Percentiles rank a stretch among this genome's conserved stretches.
These are phyloP conservation scores for Diplocarpon mali DNA, from an alignment of 2,329 filamentous ascomycete genomes.

Conservation along the genomic window DNA sequence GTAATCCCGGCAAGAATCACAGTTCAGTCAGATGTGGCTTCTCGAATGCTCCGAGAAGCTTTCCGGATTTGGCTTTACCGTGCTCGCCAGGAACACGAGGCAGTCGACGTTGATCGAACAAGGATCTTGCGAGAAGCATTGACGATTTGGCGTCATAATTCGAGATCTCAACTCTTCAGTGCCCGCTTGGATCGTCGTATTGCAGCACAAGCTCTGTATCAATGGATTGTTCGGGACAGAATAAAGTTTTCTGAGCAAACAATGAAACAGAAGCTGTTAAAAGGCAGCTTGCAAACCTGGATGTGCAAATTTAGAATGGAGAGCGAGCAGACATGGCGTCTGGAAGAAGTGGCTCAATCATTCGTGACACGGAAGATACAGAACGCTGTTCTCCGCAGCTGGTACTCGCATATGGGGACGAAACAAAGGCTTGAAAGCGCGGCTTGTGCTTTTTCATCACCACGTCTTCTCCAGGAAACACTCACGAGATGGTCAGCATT, in stretches of 20 bases:
- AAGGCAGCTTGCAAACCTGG: slow-evolving; percentile 30
- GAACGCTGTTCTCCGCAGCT: slow-evolving; percentile 16
- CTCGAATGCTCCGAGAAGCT: slow-evolving; percentile 33
- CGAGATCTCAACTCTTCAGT: slow-evolving; percentile 41
- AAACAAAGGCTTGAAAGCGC: slow-evolving; percentile 13
- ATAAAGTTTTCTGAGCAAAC: slow-evolving; percentile 36
- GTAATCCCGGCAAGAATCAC: slow-evolving; percentile 24
- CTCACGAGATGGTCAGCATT: slow-evolving; percentile 18
- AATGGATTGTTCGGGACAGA: slow-evolving; percentile 32
- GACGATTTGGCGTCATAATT: slow-evolving; percentile 50
- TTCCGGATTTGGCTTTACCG: slow-evolving; percentile 40
- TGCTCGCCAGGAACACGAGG: slow-evolving; percentile 33
- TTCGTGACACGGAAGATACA: slow-evolving; percentile 18
- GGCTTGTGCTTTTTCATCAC: slow-evolving; percentile 16
- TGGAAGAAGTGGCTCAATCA: slow-evolving; percentile 18
- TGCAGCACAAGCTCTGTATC: slow-evolving; percentile 44
- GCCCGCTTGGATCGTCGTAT: slow-evolving; percentile 44
- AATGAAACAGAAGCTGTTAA: slow-evolving; percentile 30
- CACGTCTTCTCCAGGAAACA: slow-evolving; percentile 13
- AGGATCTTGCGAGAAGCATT: slow-evolving; percentile 46
- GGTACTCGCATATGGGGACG: slow-evolving; percentile 17
- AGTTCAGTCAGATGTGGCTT: slow-evolving; percentile 34
- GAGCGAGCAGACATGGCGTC: slow-evolving; percentile 18
- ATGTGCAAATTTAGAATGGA: slow-evolving; percentile 28
- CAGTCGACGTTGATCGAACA: slow-evolving; percentile 37